Conservation (phyloP, 2,329 filamentous ascomycete species). For the Aspergillus fischeri region DNA sequence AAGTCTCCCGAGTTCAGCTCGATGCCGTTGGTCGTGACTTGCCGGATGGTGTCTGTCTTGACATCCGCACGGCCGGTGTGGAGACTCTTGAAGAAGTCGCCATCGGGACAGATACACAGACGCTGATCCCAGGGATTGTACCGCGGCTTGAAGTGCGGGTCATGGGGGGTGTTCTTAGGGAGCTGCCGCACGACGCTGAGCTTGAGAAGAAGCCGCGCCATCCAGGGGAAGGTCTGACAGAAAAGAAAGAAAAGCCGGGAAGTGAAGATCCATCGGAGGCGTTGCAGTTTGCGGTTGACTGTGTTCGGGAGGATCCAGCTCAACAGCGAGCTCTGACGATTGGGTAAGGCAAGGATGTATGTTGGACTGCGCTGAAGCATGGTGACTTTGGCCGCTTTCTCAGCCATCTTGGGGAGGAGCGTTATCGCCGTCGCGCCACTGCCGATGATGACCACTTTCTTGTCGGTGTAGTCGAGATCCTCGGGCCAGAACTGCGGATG, state of each 20-base stretch:
- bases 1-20: slow-evolving; percentile 42
- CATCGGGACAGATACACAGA: slow-evolving; percentile 64
- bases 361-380: slow-evolving; percentile 77
- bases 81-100: slow-evolving; percentile 55
- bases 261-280: slow-evolving; percentile 49
- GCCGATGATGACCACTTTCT: slow-evolving; percentile 69
- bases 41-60: slow-evolving; percentile 53
- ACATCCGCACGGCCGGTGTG: slow-evolving; percentile 49
- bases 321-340: slow-evolving; percentile 20
- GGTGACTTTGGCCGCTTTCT: slow-evolving; percentile 63
- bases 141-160: slow-evolving; percentile 61
- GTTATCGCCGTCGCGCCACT: slow-evolving; percentile 78
- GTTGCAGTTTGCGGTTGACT: slow-evolving; percentile 23
- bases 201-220: slow-evolving; percentile 48
- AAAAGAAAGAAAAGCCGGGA: slow-evolving; percentile 50
- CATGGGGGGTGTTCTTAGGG: slow-evolving; percentile 50
- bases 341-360: slow-evolving; percentile 59
- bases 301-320: slow-evolving; percentile 36
- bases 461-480: slow-evolving; percentile 60
- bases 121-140: slow-evolving; percentile 72
- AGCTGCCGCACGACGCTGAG: slow-evolving; percentile 47
- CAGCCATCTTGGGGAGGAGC: slow-evolving; percentile 64
- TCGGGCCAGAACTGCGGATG: slow-evolving; percentile 77
- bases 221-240: slow-evolving; percentile 51
- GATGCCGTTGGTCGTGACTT: slow-evolving; percentile 48